These are phyloP conservation scores for Sextonia rubra DNA, from an alignment of 164 flowering plant species.

Conservation along the genomic window DNA sequence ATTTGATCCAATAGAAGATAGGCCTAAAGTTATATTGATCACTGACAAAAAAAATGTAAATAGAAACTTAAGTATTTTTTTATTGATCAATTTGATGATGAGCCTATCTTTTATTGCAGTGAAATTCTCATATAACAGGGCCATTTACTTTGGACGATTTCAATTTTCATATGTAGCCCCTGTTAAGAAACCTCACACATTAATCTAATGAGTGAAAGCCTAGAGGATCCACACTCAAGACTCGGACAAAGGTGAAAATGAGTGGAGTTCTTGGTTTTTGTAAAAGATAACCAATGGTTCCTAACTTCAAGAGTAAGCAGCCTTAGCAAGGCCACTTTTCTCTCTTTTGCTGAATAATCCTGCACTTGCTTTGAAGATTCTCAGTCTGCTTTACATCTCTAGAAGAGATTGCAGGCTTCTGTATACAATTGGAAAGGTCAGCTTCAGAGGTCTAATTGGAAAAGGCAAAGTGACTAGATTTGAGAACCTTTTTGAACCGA, in stretches of 20 bases:
- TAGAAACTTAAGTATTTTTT: conserved; percentile 19
- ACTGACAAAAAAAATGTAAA: not conserved
- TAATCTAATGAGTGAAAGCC: not conserved
- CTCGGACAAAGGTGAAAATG: not conserved
- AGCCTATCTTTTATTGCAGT: not conserved
- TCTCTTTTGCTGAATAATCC: conserved; percentile 16
- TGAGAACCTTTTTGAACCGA: not conserved
- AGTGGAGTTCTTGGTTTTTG: not conserved
- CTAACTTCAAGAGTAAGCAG: conserved; percentile 44
- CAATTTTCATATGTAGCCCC: too few species aligned
- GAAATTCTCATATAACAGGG: not conserved
- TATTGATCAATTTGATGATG: not conserved
- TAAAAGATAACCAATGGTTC: not conserved
- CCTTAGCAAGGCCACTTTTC: conserved; percentile 15
- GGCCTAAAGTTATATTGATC: too few species aligned
- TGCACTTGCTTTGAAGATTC: conserved; percentile 23
- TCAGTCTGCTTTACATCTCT: not conserved
- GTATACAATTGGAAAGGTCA: not conserved
- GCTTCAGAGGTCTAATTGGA: not conserved
- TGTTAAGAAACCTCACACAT: too few species aligned
- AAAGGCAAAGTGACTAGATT: not conserved
- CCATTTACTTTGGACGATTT: too few species aligned
- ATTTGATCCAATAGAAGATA: too few species aligned
- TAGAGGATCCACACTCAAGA: not conserved
- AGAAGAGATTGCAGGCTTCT: not conserved